Conservation (phyloP, 202 grass and related monocot genomes). For the Dendrocalamus latiflorus region DNA sequence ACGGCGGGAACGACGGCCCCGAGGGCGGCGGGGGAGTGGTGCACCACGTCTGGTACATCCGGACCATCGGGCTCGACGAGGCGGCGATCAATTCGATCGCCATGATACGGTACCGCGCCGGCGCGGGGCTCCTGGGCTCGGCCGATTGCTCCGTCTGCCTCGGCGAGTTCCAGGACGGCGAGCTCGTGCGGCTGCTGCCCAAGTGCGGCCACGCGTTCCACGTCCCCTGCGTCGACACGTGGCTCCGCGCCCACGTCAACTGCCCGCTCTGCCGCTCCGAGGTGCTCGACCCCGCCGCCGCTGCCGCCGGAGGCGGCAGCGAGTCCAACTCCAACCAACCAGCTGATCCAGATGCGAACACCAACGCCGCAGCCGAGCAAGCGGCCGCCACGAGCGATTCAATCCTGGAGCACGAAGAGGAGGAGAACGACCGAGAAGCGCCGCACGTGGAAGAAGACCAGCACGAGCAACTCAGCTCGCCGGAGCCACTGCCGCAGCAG, state of each 20-base stretch:
- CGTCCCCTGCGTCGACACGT: slow-evolving; percentile 73
- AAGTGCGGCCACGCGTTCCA: slow-evolving; percentile 74
- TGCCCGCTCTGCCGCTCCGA: slow-evolving; percentile 73
- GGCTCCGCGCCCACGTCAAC: slow-evolving; percentile 81
- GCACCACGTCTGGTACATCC: slow-evolving; percentile 79
- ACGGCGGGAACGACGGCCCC: background rate
- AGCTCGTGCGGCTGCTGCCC: slow-evolving; percentile 64
- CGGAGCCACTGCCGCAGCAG: background rate
- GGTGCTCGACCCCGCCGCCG: slow-evolving; percentile 38
- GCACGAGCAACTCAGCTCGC: slow-evolving; percentile 2
- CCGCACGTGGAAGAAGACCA: background rate
- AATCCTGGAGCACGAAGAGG: slow-evolving; percentile 8
- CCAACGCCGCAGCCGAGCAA: slow-evolving; percentile 3
- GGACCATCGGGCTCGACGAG: slow-evolving; percentile 66
- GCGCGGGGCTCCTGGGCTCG: slow-evolving; percentile 41
- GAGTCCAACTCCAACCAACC: background rate
- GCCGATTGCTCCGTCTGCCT: slow-evolving; percentile 83
- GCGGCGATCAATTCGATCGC: slow-evolving; percentile 58
- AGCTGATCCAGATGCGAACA: slow-evolving; percentile 6
- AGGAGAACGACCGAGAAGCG: background rate
- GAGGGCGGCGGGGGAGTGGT: slow-evolving; percentile 23
- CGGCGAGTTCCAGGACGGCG: slow-evolving; percentile 68
- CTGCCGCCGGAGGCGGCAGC: background rate
- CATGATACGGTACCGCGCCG: slow-evolving; percentile 39
- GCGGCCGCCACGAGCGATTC: slow-evolving; percentile 3